Percentiles rank a stretch among this genome's conserved stretches.
phyloP scores from a whole-genome alignment of 176 grass and related monocot genomes.

The Juncus effusus region DNA sequence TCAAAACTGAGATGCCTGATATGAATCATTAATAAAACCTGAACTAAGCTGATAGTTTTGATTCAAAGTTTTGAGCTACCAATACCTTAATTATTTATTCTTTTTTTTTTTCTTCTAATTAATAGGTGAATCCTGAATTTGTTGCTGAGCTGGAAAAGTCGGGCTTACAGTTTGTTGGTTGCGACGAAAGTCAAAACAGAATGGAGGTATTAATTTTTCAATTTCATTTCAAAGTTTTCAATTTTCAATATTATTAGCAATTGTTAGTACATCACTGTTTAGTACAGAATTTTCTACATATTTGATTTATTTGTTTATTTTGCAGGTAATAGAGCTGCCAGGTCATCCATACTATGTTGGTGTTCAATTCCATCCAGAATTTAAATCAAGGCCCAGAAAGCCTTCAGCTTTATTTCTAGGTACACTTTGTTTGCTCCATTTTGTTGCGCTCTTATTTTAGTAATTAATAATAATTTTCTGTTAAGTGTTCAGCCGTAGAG shows the following conservation, averaged over 20 bases:
- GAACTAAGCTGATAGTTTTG: no score
- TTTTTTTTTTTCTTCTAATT: not conserved
- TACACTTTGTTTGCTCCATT: slow-evolving; percentile 2
- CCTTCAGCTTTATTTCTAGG: slow-evolving; percentile 88
- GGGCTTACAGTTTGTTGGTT: slow-evolving; percentile 82
- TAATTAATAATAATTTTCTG: not conserved
- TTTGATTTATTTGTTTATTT: not conserved
- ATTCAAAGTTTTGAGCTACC: no score
- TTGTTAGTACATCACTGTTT: no score
- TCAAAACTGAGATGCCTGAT: not conserved
- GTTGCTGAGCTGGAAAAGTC: slow-evolving; percentile 61
- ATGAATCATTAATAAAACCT: no score
- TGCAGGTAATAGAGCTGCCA: slow-evolving; percentile 80
- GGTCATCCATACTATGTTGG: slow-evolving; percentile 80
- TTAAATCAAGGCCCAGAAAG: slow-evolving; percentile 83
- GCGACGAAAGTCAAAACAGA: slow-evolving; percentile 79
- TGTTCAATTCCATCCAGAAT: slow-evolving; percentile 94
- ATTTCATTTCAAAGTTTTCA: no score
- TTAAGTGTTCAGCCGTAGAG: no score
- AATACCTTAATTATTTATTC: slow-evolving; percentile 19
- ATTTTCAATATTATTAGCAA: no score
- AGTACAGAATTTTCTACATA: no score
- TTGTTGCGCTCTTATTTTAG: slow-evolving; percentile 11
- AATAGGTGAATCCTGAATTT: slow-evolving; percentile 82
- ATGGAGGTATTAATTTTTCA: slow-evolving; percentile 66